A percentile compares a stretch with the other conserved stretches of the same genome.
Conservation (phyloP, 345 rosid genomes). For the Salix dunnii region DNA sequence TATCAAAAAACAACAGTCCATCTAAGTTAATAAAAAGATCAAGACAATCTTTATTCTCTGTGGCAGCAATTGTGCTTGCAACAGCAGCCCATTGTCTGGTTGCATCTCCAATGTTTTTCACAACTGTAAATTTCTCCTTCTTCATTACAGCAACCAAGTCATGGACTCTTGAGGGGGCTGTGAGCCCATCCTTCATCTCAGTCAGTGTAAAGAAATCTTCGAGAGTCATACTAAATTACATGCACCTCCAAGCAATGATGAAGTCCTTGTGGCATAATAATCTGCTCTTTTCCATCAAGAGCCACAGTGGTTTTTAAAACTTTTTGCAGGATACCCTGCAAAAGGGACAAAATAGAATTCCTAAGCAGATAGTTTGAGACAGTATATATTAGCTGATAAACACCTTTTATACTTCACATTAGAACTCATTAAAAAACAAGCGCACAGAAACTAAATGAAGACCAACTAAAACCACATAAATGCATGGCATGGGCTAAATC, state of each 20-base stretch:
- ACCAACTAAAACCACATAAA: background rate
- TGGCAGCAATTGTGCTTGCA: slow-evolving; percentile 72
- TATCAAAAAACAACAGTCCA: slow-evolving; percentile 67
- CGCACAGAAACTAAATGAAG: background rate
- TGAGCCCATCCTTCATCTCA: slow-evolving; percentile 91
- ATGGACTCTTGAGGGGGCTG: slow-evolving; percentile 63
- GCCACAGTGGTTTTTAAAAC: background rate
- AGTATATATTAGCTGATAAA: background rate
- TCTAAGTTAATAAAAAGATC: slow-evolving; percentile 80
- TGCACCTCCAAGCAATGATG: slow-evolving; percentile 35
- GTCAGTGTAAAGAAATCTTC: slow-evolving; percentile 88
- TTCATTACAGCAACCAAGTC: slow-evolving; percentile 72
- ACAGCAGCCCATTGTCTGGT: slow-evolving; percentile 90
- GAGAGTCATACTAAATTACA: slow-evolving; percentile 68
- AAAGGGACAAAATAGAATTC: slow-evolving; percentile 10
- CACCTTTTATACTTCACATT: background rate
- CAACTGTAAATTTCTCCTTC: slow-evolving; percentile 57
- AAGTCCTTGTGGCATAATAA: slow-evolving; percentile 22
- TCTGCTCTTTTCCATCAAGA: slow-evolving; percentile 36
- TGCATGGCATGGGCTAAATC: background rate
- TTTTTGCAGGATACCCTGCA: slow-evolving; percentile 32
- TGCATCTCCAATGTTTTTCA: slow-evolving; percentile 67
- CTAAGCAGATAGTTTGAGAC: slow-evolving; percentile 4
- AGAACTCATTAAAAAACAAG: background rate
- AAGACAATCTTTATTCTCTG: slow-evolving; percentile 82